These are phyloP conservation scores for Xylariaceae sp. DNA, from an alignment of 2,329 filamentous ascomycete genomes.

Conservation along the genomic window DNA sequence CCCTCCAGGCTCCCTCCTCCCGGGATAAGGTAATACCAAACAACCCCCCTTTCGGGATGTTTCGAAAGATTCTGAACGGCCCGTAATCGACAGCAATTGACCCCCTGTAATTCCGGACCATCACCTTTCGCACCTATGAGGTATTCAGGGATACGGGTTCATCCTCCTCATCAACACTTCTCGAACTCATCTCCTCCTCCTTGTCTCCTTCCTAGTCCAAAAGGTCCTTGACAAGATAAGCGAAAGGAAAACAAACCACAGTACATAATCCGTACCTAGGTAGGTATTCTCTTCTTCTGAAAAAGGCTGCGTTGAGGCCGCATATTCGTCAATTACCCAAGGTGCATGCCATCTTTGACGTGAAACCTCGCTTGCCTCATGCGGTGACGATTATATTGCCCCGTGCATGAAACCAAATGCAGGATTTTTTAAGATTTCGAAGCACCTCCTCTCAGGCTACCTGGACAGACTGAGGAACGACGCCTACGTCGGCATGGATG, in stretches of 20 bases:
- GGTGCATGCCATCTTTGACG: background rate
- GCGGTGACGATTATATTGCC: background rate
- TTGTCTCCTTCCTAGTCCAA: background rate
- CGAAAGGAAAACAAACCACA: background rate
- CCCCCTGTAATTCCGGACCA: no score
- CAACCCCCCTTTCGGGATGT: background rate
- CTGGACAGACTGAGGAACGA: background rate
- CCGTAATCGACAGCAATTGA: background rate
- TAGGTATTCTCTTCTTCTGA: no score
- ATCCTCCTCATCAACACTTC: background rate
- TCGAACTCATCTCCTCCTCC: background rate
- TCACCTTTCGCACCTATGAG: no score
- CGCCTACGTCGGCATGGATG: background rate
- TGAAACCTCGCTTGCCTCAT: background rate
- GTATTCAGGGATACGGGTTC: no score
- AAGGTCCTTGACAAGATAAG: background rate
- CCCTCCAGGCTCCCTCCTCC: background rate
- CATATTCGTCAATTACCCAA: background rate
- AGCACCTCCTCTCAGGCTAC: no score
- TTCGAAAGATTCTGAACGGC: background rate
- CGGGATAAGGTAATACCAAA: background rate
- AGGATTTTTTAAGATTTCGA: background rate
- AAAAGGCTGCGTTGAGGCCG: background rate
- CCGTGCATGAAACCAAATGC: background rate
- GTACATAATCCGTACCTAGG: background rate